Evolutionary conservation across 805 yeast species (phyloP), one percentile per base, ranked within the genome.

Genomic region (Millerozyma acaciae): DNA sequence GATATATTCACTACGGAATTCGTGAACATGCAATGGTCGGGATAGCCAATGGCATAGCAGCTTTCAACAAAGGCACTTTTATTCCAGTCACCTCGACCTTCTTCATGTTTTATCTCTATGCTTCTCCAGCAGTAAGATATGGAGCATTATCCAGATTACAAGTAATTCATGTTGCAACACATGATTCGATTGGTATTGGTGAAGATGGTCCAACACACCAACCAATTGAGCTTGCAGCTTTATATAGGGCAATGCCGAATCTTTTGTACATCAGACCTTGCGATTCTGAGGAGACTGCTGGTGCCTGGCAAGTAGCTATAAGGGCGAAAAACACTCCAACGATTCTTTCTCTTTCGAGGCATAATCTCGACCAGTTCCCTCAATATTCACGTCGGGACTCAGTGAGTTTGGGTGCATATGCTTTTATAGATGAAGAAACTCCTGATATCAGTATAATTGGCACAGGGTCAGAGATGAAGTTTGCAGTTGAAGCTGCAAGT

Each of bases 161-260:
- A 35, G 65, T 62, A 26, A 65, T 73, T 53, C 70, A 73, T 60
- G 71, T 73, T 25, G 78, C 75, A 23, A 73, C 78, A 27, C 78
- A 73, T 56, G 78, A 73, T 54, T 73, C 78, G 16, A 72, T 73
- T 42, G 78, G 78, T 47, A 65, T 67, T 16, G 78, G 78, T 44
- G 78, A 73, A 57, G 78, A 73, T 42, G 78, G 78, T 26, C 78
- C 78, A 24, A 73, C 78, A 28, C 78, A 73, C 43, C 78, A 73
- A 55, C 78, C 78, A 35, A 69, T 73, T 40, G 77, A 68, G 49
- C 57, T 75, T 22, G 50, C 73, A 27, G 68, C 72, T 16, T 73
- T 72, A 50, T 64, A 68, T 60, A 64, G 78, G 45, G 69, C 78
- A 26, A 51, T 66, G 36, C 78, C 78, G 40, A 73, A 73, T 56